These are phyloP conservation scores for Lasiosphaeria miniovina DNA, from an alignment of 495 filamentous ascomycete genomes.

Conservation along the genomic window DNA sequence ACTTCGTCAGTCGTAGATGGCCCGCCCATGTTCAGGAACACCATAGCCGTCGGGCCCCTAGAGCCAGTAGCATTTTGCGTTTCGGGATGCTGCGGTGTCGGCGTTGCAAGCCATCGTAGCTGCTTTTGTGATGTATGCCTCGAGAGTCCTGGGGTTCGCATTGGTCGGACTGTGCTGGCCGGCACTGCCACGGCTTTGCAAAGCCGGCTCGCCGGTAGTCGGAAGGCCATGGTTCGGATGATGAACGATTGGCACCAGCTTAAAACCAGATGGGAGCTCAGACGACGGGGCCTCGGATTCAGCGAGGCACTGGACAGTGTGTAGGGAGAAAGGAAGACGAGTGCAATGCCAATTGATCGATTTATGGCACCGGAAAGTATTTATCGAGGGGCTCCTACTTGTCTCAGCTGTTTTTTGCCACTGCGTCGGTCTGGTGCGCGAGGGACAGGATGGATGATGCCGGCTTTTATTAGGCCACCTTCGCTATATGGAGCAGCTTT, in stretches of 20 bases:
- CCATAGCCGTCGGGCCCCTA: conserved; percentile 80
- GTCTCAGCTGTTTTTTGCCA: no score
- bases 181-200: conserved; percentile 39
- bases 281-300: neutral
- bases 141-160: conserved; percentile 18
- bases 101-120: conserved; percentile 58
- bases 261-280: conserved; percentile 5
- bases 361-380: no score
- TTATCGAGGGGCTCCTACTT: no score
- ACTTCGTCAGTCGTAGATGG: conserved; percentile 88
- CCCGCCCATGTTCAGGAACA: conserved; percentile 99
- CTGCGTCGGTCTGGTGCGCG: no score
- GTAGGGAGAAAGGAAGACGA: no score
- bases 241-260: neutral
- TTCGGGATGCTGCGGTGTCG: conserved; percentile 59
- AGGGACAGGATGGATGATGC: no score
- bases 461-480: no score
- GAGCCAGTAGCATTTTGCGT: conserved; percentile 58
- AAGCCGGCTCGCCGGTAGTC: conserved; percentile 43
- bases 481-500: no score
- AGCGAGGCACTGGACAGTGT: no score
- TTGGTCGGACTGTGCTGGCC: conserved; percentile 25
- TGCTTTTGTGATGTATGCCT: conserved; percentile 30
- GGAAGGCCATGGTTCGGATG: conserved; percentile 43
- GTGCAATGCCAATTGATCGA: no score